These are phyloP conservation scores for Dendrocalamus sinicus DNA, from an alignment of 176 grass and related monocot genomes.

Conservation along the genomic window DNA sequence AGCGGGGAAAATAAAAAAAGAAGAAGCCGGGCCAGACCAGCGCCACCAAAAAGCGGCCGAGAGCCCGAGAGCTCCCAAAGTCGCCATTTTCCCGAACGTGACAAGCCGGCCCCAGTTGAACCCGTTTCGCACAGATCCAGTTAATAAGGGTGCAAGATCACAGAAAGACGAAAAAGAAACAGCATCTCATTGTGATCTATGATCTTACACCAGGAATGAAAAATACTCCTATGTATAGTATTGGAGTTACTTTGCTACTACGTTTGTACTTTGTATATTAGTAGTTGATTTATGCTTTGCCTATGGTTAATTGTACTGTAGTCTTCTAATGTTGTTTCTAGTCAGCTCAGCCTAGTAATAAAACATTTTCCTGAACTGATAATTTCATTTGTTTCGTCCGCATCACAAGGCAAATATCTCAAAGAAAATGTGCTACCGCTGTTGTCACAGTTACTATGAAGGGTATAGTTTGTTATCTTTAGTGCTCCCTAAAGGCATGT, in stretches of 20 bases:
- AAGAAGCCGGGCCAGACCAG: background rate
- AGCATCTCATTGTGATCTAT: conserved; percentile 47
- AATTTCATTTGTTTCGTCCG: too few relatives aligned
- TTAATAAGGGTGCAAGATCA: conserved; percentile 35
- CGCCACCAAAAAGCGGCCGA: background rate
- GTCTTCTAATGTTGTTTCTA: too few relatives aligned
- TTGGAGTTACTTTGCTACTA: conserved; percentile 23
- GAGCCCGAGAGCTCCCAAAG: conserved; percentile 11
- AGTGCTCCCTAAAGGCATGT: too few relatives aligned
- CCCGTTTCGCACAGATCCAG: conserved; percentile 12
- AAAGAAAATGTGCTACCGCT: too few relatives aligned
- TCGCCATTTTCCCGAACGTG: background rate
- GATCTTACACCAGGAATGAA: conserved; percentile 28
- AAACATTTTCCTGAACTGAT: too few relatives aligned
- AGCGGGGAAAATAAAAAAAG: background rate
- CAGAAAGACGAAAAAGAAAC: background rate
- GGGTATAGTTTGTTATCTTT: too few relatives aligned
- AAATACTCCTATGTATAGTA: background rate
- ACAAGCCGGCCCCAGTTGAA: background rate
- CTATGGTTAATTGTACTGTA: too few relatives aligned
- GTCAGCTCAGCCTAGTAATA: too few relatives aligned
- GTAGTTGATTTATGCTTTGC: too few relatives aligned
- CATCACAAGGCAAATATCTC: too few relatives aligned
- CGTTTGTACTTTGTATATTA: background rate
- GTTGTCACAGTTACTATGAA: too few relatives aligned